Percentiles rank a stretch among this genome's conserved stretches.
Evolutionary conservation across 352 stramenopile genomes (phyloP).

Genomic region (Hyaloperonospora brassicae): DNA sequence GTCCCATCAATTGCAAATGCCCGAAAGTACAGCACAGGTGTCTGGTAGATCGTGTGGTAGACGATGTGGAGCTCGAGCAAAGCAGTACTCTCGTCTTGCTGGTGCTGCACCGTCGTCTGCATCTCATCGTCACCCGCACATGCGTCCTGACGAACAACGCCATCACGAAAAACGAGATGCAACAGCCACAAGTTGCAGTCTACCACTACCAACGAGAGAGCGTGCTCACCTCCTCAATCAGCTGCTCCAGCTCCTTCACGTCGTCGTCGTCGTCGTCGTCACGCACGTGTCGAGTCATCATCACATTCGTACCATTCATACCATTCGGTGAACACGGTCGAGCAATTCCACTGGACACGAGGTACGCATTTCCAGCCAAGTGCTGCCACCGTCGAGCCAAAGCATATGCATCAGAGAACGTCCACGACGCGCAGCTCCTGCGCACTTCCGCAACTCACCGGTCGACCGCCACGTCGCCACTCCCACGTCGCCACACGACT

Average conservation of each 20-base stretch:
- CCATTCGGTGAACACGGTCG: background rate
- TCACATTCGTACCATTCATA: background rate
- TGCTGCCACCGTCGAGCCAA: conserved; percentile 29
- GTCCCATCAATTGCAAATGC: conserved; percentile 32
- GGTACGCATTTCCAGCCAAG: conserved; percentile 52
- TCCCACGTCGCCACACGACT: conserved; percentile 35
- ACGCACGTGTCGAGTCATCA: background rate
- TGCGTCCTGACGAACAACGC: conserved; percentile 2
- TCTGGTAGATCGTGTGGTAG: conserved; percentile 70
- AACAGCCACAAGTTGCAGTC: conserved; percentile 1
- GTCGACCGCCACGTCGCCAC: conserved; percentile 45
- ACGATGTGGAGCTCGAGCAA: conserved; percentile 77
- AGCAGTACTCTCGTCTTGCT: conserved; percentile 20
- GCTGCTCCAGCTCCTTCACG: conserved; percentile 15
- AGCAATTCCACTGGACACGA: conserved; percentile 49
- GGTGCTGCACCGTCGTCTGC: background rate
- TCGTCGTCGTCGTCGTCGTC: conserved; percentile 1
- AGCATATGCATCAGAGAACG: background rate
- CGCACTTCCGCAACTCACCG: conserved; percentile 19
- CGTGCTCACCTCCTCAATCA: conserved; percentile 14
- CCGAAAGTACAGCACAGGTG: conserved; percentile 67
- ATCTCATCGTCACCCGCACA: conserved; percentile 7
- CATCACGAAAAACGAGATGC: background rate
- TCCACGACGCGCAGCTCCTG: background rate
- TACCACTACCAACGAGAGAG: background rate